Evolutionary conservation across 148 eudicot species (phyloP), one percentile per base, ranked within the genome.

Genomic region (Tetragonia tetragonoides): DNA sequence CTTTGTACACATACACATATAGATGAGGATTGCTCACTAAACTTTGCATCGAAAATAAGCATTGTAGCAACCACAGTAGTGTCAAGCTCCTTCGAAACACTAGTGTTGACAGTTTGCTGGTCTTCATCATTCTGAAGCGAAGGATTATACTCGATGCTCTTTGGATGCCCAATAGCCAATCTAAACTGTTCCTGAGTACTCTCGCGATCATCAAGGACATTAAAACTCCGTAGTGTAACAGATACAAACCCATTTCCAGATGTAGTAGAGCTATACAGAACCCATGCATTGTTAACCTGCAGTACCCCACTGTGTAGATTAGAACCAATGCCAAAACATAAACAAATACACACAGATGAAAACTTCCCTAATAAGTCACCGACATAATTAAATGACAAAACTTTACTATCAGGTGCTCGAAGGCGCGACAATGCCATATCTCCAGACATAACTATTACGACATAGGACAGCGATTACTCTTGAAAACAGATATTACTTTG

Each of bases 171-270:
- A 53, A 95, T 82, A 62, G 99, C 99, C 85, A 90, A 82, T 84
- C 94, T 89, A 68, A 93, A 92, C 81, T 89, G 96, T 83, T 92
- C 89, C 77, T 87, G 94, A 53, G 91, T 93, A 73, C 93, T 92
- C 78, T 92, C 99, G 79, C 99, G 99, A 70, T 95, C 93, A 83
- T 95, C 99, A 76, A 91, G 87, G 57, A 93, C 96, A 68, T 85
- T 91, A 61, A 95, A 88, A 85, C 87, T 92, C 76, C 91, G 86
- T 17, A 95, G 87, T n/a, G 99, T 91, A 24, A 93, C 90, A 70
- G 96, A 95, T 23, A 95, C 79, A 77, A 88, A 87, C 75, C 93
- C 90, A 75, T 93, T 97, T 18, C 93, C 93, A 51, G 77, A 67
- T n/a, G 86, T 85, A 44, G 86, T 91, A 49, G 97, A 87, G 85